These are phyloP conservation scores for Colletotrichum somersetense DNA, from an alignment of 2,329 filamentous ascomycete species.

Conservation along the genomic window DNA sequence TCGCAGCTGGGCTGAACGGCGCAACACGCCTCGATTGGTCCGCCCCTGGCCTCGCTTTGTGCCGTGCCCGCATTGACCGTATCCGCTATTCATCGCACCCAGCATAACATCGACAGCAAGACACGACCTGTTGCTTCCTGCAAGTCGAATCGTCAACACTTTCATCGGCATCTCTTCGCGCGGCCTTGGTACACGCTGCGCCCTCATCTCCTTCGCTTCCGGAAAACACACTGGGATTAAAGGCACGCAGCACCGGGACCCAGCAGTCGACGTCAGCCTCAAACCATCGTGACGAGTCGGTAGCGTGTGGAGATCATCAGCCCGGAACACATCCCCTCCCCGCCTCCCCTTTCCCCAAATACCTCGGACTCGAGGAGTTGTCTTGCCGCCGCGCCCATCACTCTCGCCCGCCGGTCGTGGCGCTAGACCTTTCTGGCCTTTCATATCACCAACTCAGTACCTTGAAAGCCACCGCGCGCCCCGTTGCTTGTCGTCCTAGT, in stretches of 20 bases:
- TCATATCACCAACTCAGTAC: conserved; percentile 51
- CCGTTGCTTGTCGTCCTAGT: conserved; percentile 47
- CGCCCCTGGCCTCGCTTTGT: conserved; percentile 35
- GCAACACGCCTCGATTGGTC: conserved; percentile 39
- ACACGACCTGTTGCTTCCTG: conserved; percentile 10
- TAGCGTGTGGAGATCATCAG: neutral
- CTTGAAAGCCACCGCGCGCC: conserved; percentile 49
- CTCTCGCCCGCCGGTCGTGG: neutral
- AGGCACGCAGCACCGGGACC: neutral
- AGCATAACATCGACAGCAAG: conserved; percentile 17
- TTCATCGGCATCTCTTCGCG: neutral
- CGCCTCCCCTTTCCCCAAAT: neutral
- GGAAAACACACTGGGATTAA: neutral
- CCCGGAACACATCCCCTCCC: neutral
- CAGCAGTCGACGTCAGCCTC: neutral
- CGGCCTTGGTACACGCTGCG: neutral
- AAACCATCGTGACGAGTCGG: neutral
- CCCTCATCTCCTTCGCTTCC: neutral
- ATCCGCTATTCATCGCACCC: conserved; percentile 19
- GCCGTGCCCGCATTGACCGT: conserved; percentile 34
- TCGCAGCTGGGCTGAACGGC: conserved; percentile 29
- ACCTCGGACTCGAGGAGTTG: conserved; percentile 1
- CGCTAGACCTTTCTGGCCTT: conserved; percentile 42
- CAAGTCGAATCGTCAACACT: conserved; percentile 19
- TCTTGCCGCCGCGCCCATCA: conserved; percentile 4